phyloP scores from a whole-genome alignment of 73 alveolate species.

The Stentor coeruleus region DNA sequence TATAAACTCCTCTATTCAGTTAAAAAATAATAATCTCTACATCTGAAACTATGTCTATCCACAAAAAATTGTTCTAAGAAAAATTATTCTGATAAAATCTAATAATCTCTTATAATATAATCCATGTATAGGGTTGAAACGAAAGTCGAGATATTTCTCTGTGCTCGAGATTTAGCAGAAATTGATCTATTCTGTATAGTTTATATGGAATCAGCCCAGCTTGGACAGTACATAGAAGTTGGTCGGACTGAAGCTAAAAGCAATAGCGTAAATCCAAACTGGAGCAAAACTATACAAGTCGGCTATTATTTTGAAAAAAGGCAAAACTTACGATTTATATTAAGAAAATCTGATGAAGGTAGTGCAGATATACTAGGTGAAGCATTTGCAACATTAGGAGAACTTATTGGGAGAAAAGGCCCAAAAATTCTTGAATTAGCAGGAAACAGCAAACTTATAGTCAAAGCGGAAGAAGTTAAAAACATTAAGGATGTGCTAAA shows the following conservation, averaged over 20 bases:
- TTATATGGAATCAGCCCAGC: conserved; percentile 59
- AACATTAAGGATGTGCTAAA: background rate
- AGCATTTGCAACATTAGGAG: conserved; percentile 67
- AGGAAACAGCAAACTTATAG: too few relatives aligned
- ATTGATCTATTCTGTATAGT: conserved; percentile 54
- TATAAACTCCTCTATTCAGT: too few relatives aligned
- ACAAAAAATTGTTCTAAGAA: too few relatives aligned
- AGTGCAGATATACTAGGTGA: conserved; percentile 56
- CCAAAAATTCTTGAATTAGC: too few relatives aligned
- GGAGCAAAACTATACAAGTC: conserved; percentile 51
- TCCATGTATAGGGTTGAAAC: too few relatives aligned
- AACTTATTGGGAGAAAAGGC: conserved; percentile 59
- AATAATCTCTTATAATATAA: too few relatives aligned
- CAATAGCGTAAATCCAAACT: conserved; percentile 67
- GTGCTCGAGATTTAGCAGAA: conserved; percentile 57
- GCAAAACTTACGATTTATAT: conserved; percentile 52
- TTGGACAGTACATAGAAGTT: conserved; percentile 23
- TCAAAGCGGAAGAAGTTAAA: conserved; percentile 25
- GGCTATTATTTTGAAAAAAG: conserved; percentile 66
- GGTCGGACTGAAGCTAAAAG: conserved; percentile 57
- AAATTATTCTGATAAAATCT: too few relatives aligned
- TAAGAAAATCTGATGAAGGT: conserved; percentile 55
- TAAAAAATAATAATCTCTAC: too few relatives aligned
- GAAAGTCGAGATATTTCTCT: conserved; percentile 48
- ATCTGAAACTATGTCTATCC: too few relatives aligned